Evolutionary conservation across 106 monocot genomes (phyloP).

Genomic region (Acorus gramineus): DNA sequence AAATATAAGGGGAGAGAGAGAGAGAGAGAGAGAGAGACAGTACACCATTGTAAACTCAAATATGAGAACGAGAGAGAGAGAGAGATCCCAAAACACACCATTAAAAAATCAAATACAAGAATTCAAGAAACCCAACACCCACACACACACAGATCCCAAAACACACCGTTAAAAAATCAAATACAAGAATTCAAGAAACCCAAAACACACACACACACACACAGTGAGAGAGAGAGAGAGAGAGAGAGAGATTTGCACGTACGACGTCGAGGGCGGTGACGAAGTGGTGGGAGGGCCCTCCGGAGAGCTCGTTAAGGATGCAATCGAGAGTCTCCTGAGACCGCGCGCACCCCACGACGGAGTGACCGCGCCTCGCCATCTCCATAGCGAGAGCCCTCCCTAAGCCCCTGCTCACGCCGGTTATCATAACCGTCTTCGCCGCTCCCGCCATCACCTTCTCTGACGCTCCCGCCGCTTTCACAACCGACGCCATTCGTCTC

Average conservation of each 20-base stretch:
- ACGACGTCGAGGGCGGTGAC: slow-evolving; percentile 69
- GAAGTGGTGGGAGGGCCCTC: slow-evolving; percentile 42
- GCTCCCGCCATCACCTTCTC: not conserved
- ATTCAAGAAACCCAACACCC: not conserved
- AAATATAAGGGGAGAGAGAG: too few species aligned
- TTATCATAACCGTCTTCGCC: slow-evolving; percentile 72
- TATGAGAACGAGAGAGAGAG: too few species aligned
- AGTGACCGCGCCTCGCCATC: slow-evolving; percentile 66
- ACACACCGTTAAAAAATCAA: not conserved
- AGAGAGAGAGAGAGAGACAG: too few species aligned
- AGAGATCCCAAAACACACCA: too few species aligned
- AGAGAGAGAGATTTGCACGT: not conserved
- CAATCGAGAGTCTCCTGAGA: slow-evolving; percentile 48
- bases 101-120: too few species aligned
- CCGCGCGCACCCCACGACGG: slow-evolving; percentile 70
- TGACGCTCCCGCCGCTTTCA: not conserved
- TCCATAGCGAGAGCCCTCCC: slow-evolving; percentile 71
- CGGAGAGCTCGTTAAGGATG: slow-evolving; percentile 38
- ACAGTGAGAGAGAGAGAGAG: not conserved
- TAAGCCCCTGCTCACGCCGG: slow-evolving; percentile 83
- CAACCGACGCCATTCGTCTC: not conserved
- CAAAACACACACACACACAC: not conserved
- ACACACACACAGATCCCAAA: too few species aligned
- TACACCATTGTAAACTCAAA: too few species aligned
- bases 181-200: not conserved